Percentiles rank a stretch among this genome's conserved stretches.
These are phyloP conservation scores for Linanthus parryae DNA, from an alignment of 148 eudicot genomes.

Conservation along the genomic window DNA sequence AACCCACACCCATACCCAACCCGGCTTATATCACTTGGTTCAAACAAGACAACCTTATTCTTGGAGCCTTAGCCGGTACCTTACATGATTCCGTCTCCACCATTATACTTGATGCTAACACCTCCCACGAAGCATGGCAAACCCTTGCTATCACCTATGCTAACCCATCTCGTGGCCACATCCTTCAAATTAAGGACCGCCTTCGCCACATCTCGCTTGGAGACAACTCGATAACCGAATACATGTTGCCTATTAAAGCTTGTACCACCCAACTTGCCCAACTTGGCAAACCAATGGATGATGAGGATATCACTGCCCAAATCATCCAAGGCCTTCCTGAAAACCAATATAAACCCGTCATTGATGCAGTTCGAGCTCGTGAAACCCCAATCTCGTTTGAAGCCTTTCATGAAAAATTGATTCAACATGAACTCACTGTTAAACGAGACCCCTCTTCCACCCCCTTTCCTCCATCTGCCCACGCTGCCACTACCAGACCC, in stretches of 20 bases:
- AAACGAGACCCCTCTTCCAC: neutral
- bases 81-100: neutral
- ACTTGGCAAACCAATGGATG: neutral
- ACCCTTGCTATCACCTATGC: constrained; percentile 2
- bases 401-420: neutral
- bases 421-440: neutral
- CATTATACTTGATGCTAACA: neutral
- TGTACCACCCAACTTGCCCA: constrained; percentile 6
- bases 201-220: neutral
- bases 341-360: neutral
- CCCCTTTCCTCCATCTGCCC: neutral
- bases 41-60: neutral
- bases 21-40: neutral
- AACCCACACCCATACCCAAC: neutral
- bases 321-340: neutral
- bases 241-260: neutral
- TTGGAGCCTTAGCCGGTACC: constrained; percentile 1
- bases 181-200: constrained; percentile 1
- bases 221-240: neutral
- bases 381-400: constrained; percentile 1
- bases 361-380: constrained; percentile 5
- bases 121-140: constrained; percentile 1
- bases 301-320: neutral
- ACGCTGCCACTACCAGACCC: constrained; percentile 1
- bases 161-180: constrained; percentile 2